Conservation (phyloP, 2,329 filamentous ascomycete genomes). For the Myrmaecium sp. region DNA sequence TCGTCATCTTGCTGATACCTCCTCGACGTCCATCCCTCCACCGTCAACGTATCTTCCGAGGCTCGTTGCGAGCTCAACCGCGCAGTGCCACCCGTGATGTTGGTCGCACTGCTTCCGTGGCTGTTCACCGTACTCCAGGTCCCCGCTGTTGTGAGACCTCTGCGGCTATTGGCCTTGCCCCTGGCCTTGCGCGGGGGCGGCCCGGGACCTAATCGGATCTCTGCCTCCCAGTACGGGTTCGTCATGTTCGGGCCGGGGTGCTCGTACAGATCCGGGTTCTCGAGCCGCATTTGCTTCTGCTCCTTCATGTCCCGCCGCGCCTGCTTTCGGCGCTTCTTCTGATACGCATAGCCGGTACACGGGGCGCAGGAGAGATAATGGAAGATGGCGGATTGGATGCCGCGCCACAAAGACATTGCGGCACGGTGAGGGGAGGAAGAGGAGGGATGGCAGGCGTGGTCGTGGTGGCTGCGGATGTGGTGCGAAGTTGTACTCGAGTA, state of each 20-base stretch:
- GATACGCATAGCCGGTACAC: slow-evolving; percentile 55
- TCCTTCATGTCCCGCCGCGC: slow-evolving; percentile 51
- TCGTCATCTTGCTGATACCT: slow-evolving; percentile 81
- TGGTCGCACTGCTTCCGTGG: slow-evolving; percentile 23
- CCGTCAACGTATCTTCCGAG: slow-evolving; percentile 18
- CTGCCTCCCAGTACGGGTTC: slow-evolving; percentile 77
- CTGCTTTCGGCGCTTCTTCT: slow-evolving; percentile 52
- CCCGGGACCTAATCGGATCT: slow-evolving; percentile 67
- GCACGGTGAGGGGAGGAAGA: slow-evolving; percentile 2
- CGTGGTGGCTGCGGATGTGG: too few relatives aligned
- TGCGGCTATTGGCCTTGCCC: slow-evolving; percentile 41
- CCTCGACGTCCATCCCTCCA: slow-evolving; percentile 54
- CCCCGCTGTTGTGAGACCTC: slow-evolving; percentile 41
- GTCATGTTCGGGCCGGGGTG: slow-evolving; percentile 74
- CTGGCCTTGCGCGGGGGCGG: slow-evolving; percentile 44
- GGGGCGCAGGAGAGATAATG: slow-evolving; percentile 63
- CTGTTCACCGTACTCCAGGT: slow-evolving; percentile 32
- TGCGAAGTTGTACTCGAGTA: too few relatives aligned
- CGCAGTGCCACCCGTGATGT: slow-evolving; percentile 17
- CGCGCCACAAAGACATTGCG: slow-evolving; percentile 23
- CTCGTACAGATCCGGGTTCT: slow-evolving; percentile 57
- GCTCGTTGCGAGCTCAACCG: slow-evolving; percentile 5
- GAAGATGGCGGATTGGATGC: slow-evolving; percentile 60
- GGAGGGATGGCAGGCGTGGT: too few relatives aligned
- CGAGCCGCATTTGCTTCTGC: slow-evolving; percentile 45